These are phyloP conservation scores for Drechslerella coelobrocha DNA, from an alignment of 2,329 filamentous ascomycete genomes.

Conservation along the genomic window DNA sequence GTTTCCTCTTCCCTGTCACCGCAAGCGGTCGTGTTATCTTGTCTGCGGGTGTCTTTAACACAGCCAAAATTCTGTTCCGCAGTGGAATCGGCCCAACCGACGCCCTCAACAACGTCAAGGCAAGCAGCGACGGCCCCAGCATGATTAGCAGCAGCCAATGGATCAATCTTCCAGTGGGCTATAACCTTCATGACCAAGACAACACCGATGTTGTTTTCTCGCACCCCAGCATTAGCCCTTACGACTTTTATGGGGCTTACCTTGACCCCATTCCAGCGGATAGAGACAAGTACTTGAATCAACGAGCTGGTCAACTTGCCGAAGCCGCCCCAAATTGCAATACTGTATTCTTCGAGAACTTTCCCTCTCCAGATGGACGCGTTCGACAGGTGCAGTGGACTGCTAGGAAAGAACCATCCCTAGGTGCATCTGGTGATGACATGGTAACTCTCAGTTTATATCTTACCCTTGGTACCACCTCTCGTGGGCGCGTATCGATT, in stretches of 20 bases:
- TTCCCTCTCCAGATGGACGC: slow-evolving; percentile 65
- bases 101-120: slow-evolving; percentile 63
- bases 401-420: slow-evolving; percentile 68
- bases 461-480: slow-evolving; percentile 63
- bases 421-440: slow-evolving; percentile 59
- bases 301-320: slow-evolving; percentile 63
- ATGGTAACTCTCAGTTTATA: slow-evolving; percentile 63
- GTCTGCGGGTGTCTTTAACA: slow-evolving; percentile 73
- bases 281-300: slow-evolving; percentile 61
- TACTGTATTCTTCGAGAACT: slow-evolving; percentile 53
- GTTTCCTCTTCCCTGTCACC: slow-evolving; percentile 68
- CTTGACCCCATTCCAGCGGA: slow-evolving; percentile 61
- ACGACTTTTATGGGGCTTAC: slow-evolving; percentile 71
- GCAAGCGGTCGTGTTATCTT: slow-evolving; percentile 71
- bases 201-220: slow-evolving; percentile 66
- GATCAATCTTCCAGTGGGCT: slow-evolving; percentile 68
- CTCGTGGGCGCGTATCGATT: slow-evolving; percentile 60
- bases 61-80: slow-evolving; percentile 71
- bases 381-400: slow-evolving; percentile 72
- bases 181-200: slow-evolving; percentile 68
- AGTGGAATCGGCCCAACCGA: slow-evolving; percentile 71
- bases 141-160: slow-evolving; percentile 64
- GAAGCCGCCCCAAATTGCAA: slow-evolving; percentile 61
- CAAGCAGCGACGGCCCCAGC: slow-evolving; percentile 62
- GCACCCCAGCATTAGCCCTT: slow-evolving; percentile 65